A percentile compares a stretch with the other conserved stretches of the same genome.
Conservation (phyloP, 352 stramenopile genomes). For the Globisporangium nunn region DNA sequence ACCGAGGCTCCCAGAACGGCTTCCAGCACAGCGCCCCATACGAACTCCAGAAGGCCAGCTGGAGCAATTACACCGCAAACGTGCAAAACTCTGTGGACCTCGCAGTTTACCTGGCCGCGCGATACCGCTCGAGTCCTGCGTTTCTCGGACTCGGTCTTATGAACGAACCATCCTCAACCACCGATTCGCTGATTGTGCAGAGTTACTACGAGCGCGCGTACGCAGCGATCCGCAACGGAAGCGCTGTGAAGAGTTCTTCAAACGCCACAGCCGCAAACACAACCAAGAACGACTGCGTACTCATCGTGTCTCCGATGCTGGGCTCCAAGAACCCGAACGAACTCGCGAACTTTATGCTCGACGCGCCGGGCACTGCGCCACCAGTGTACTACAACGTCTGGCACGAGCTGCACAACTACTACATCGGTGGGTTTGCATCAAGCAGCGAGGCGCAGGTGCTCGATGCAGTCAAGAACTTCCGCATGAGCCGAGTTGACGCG, state of each 20-base stretch:
- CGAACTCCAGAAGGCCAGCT: conserved; percentile 7
- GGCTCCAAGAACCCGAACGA: conserved; percentile 21
- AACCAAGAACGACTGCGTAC: conserved; percentile 33
- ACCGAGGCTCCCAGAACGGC: conserved; percentile 52
- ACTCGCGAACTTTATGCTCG: conserved; percentile 24
- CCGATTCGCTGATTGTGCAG: conserved; percentile 15
- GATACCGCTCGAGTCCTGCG: conserved; percentile 33
- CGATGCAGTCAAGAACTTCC: conserved; percentile 18
- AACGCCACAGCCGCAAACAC: neutral
- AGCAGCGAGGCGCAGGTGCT: conserved; percentile 23
- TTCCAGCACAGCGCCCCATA: conserved; percentile 37
- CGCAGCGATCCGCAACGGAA: conserved; percentile 20
- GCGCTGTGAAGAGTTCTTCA: conserved; percentile 1
- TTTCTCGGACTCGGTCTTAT: conserved; percentile 50
- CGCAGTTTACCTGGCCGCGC: conserved; percentile 25
- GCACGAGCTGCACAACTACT: conserved; percentile 53
- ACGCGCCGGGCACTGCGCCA: neutral
- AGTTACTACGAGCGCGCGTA: conserved; percentile 41
- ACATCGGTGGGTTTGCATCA: conserved; percentile 35
- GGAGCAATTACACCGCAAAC: conserved; percentile 21
- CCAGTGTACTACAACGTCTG: conserved; percentile 45
- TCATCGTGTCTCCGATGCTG: conserved; percentile 33
- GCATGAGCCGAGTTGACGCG: neutral
- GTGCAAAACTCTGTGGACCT: conserved; percentile 31
- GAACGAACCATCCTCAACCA: conserved; percentile 34